Conservation (phyloP, 176 grass and related monocot species). For the Luzula sylvatica region DNA sequence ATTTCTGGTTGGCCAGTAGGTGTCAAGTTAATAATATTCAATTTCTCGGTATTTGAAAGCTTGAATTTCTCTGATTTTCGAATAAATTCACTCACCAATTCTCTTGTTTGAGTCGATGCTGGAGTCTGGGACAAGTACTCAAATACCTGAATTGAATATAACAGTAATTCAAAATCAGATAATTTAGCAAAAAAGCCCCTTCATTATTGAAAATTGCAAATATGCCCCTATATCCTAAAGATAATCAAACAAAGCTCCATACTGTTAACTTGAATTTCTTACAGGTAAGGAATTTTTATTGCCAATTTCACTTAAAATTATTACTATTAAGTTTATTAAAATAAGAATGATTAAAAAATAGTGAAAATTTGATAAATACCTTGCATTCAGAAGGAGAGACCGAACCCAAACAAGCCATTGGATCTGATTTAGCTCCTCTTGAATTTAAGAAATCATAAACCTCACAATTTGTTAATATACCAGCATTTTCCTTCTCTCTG, state of each 20-base stretch:
- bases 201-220: not conserved
- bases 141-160: constrained; percentile 36
- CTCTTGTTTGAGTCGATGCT: constrained; percentile 56
- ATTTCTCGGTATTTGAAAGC: constrained; percentile 53
- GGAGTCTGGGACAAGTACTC: constrained; percentile 51
- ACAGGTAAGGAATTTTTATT: not conserved
- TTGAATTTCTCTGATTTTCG: constrained; percentile 53
- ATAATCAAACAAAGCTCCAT: not conserved
- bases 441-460: constrained; percentile 60
- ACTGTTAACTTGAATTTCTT: not conserved
- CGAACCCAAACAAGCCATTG: constrained; percentile 74
- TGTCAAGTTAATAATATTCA: constrained; percentile 64
- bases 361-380: constrained; percentile 25
- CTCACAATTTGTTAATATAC: constrained; percentile 69
- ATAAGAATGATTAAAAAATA: not conserved
- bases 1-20: constrained; percentile 15
- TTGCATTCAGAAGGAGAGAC: constrained; percentile 76
- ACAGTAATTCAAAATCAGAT: not conserved
- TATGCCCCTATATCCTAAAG: not conserved
- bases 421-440: constrained; percentile 65
- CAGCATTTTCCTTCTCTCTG: constrained; percentile 53
- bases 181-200: not conserved
- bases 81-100: constrained; percentile 46
- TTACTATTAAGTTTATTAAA: no score
- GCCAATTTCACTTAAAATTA: no score